A percentile compares a stretch with the other conserved stretches of the same genome.
Conservation (phyloP, 1,284 basidiomycete species). For the Pterulicium gracile region DNA sequence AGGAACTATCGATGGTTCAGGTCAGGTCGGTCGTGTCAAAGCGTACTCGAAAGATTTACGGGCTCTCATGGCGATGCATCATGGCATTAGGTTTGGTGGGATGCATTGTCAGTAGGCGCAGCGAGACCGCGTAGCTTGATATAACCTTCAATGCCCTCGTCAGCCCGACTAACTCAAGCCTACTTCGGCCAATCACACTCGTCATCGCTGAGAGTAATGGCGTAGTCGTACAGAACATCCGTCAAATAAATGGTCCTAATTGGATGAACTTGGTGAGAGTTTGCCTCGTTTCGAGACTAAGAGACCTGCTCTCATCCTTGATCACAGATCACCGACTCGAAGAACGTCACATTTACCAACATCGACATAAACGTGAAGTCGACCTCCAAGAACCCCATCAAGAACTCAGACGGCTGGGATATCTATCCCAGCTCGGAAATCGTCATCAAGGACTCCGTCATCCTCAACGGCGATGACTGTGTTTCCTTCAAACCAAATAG, state of each 20-base stretch:
- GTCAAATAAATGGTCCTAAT: slow-evolving; percentile 34
- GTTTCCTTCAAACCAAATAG: slow-evolving; percentile 59
- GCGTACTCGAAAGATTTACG: background rate
- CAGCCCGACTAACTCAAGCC: slow-evolving; percentile 31
- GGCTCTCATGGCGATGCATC: background rate
- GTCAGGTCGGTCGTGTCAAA: slow-evolving; percentile 27
- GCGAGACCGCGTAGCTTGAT: background rate
- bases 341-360: slow-evolving; percentile 37
- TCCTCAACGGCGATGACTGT: slow-evolving; percentile 55
- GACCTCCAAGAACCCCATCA: slow-evolving; percentile 29
- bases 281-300: background rate
- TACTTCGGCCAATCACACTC: slow-evolving; percentile 49
- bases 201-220: slow-evolving; percentile 47
- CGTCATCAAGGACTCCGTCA: slow-evolving; percentile 37
- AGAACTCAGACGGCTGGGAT: slow-evolving; percentile 58
- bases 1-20: slow-evolving; percentile 49
- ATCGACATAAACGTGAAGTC: slow-evolving; percentile 33
- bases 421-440: slow-evolving; percentile 47
- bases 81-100: background rate
- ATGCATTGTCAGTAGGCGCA: slow-evolving; percentile 1
- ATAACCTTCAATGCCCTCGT: background rate
- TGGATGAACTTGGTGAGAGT: slow-evolving; percentile 38
- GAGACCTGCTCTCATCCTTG: background rate
- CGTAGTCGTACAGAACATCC: slow-evolving; percentile 43
- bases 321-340: slow-evolving; percentile 30